Base-by-base conservation (phyloP, 352 stramenopile genomes). In the Globisporangium okanoganense region DNA sequence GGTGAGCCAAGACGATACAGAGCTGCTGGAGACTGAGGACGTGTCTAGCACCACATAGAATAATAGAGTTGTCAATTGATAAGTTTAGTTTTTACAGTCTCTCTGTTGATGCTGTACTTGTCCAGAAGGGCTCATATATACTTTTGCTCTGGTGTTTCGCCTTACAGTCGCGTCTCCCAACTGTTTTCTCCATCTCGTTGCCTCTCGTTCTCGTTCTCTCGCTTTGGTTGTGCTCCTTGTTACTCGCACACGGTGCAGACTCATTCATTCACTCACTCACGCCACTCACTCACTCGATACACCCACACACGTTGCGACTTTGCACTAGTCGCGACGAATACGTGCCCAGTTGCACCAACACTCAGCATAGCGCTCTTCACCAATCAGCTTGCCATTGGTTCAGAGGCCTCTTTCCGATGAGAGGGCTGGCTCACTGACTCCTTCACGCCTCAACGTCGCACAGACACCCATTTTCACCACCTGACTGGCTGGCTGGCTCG, bases 101-200 rank as follows among this genome's bases (percentile, higher is more conserved):
- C 45, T 51, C 44, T 52, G 9, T 33, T 35, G 20, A 22, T 22
- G 12, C 36, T 54, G 48, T 36, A 36, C 22, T 52, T 35, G 48
- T 54, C 48, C 48, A 40, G 48, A 55, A 41, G 8, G 27, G 48
- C 48, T 55, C 48, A 55, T 55, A 55, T 55, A 55, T 55, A 55
- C 33, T 54, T 40, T 22, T 25, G 48, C 20, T 55, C 48, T 55
- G 27, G 18, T 55, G 48, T 41, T 27, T 6, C 8, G 27, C 9
- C 8, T 55, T 22, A 41, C 27, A 55, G 48, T 41, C 20, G 48
- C 47, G 7, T 41, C 27, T 40, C 48, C 29, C 48, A 41, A 41
- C 48, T 55, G 48, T 55, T 18, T 7, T 38, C 24, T 35, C 25
- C 29, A 9, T 53, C 47, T 35, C n/a, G n/a, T n/a, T n/a, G n/a